Evolutionary conservation across 192 early-diverging fungal genomes (phyloP).

Genomic region (Entomortierella chlamydospora): DNA sequence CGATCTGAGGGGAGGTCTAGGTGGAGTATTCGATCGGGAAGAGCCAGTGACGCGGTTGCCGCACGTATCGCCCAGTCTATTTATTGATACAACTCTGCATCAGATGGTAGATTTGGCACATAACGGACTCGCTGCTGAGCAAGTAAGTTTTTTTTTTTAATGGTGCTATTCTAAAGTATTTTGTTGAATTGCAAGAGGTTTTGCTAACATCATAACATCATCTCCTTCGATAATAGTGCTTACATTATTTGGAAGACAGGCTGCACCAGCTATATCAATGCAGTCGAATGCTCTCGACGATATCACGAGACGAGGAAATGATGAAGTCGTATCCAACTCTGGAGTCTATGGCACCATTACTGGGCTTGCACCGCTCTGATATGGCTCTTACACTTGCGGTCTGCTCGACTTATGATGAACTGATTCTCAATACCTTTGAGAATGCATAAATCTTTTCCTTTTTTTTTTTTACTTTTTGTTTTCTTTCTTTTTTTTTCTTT

Average conservation of each 20-base stretch:
- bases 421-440: constrained; percentile 8
- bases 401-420: constrained; percentile 52
- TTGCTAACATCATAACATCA: not conserved
- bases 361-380: constrained; percentile 52
- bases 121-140: constrained; percentile 55
- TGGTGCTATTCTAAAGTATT: not conserved
- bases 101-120: constrained; percentile 33
- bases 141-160: constrained; percentile 36
- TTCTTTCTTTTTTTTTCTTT: not conserved
- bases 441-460: not conserved
- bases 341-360: constrained; percentile 21
- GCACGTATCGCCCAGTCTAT: constrained; percentile 22
- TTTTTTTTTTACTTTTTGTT: constrained; percentile 4
- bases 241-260: constrained; percentile 62
- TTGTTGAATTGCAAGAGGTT: not conserved
- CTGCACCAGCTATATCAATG: constrained; percentile 39
- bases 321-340: constrained; percentile 10
- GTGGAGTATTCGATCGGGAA: constrained; percentile 20
- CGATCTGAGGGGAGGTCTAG: constrained; percentile 9
- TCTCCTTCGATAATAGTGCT: constrained; percentile 26
- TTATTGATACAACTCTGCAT: constrained; percentile 32
- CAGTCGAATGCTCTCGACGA: constrained; percentile 24
- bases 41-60: constrained; percentile 26
- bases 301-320: constrained; percentile 33
- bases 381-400: constrained; percentile 39